Evolutionary conservation across 305 asterid genomes (phyloP).

Genomic region (Stenogyne calaminthoides): DNA sequence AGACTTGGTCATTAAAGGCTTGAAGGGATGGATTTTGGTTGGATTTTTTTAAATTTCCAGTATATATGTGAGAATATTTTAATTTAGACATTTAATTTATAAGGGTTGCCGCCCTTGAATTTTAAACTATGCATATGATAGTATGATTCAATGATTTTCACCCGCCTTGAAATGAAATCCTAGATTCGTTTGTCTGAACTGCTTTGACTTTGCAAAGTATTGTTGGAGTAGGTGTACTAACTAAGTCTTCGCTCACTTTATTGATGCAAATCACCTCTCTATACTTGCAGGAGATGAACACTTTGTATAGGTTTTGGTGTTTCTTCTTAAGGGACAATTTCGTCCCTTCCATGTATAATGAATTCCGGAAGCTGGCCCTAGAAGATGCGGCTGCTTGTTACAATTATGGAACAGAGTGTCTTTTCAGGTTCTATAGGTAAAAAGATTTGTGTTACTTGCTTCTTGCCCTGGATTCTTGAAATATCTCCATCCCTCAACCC

Average conservation of each 20-base stretch:
- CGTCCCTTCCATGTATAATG: too few species aligned
- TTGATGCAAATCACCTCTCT: constrained; percentile 27
- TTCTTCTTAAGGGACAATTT: too few species aligned
- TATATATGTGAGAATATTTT: too few species aligned
- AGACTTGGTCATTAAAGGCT: background rate
- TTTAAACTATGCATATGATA: background rate
- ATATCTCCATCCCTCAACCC: background rate
- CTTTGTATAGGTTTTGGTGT: too few species aligned
- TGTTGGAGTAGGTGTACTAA: background rate
- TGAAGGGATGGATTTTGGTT: background rate
- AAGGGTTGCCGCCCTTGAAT: background rate
- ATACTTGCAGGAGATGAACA: too few species aligned
- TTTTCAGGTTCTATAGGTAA: too few species aligned
- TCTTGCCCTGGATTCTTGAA: background rate
- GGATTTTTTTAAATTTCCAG: background rate
- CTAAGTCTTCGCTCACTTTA: background rate
- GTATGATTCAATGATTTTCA: background rate
- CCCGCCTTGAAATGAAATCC: background rate
- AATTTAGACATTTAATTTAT: background rate
- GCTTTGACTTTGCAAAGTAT: background rate
- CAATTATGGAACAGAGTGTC: too few species aligned
- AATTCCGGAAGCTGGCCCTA: too few species aligned
- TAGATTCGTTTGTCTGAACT: background rate
- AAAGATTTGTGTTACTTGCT: too few species aligned
- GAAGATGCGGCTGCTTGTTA: too few species aligned